A percentile compares a stretch with the other conserved stretches of the same genome.
Evolutionary conservation across 805 yeast genomes (phyloP).

Genomic region (Nakazawaea wyomingensis): DNA sequence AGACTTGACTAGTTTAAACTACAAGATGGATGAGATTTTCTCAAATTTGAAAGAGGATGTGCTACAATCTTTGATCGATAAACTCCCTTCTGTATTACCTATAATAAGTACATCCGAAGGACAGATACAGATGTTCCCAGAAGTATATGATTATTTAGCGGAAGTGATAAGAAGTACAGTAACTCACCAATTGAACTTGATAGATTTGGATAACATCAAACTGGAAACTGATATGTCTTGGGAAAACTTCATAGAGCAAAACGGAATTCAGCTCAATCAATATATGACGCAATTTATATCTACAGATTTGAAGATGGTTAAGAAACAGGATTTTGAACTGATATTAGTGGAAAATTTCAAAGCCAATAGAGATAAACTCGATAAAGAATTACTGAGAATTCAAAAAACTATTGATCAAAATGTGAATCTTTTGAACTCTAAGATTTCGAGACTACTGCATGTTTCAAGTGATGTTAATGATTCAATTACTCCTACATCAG

Average conservation of each 20-base stretch:
- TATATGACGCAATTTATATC: conserved; percentile 5
- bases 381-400: conserved; percentile 6
- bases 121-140: conserved; percentile 8
- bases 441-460: conserved; percentile 1
- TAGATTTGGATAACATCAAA: conserved; percentile 3
- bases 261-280: conserved; percentile 7
- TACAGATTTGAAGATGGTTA: conserved; percentile 10
- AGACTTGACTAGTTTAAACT: not conserved
- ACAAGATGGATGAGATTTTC: conserved; percentile 1
- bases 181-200: conserved; percentile 1
- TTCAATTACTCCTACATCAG: not conserved
- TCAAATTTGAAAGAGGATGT: conserved; percentile 3
- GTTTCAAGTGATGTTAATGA: not conserved
- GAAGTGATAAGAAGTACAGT: conserved; percentile 8
- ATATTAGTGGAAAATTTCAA: conserved; percentile 9
- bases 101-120: not conserved
- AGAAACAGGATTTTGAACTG: conserved; percentile 9
- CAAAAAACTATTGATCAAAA: conserved; percentile 2
- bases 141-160: conserved; percentile 9
- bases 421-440: not conserved
- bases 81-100: conserved; percentile 9
- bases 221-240: conserved; percentile 5
- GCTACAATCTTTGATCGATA: not conserved
- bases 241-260: conserved; percentile 7
- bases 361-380: conserved; percentile 8